A percentile compares a stretch with the other conserved stretches of the same genome.
phyloP scores from a whole-genome alignment of 306 rosid species.

The Leucaena leucocephala region DNA sequence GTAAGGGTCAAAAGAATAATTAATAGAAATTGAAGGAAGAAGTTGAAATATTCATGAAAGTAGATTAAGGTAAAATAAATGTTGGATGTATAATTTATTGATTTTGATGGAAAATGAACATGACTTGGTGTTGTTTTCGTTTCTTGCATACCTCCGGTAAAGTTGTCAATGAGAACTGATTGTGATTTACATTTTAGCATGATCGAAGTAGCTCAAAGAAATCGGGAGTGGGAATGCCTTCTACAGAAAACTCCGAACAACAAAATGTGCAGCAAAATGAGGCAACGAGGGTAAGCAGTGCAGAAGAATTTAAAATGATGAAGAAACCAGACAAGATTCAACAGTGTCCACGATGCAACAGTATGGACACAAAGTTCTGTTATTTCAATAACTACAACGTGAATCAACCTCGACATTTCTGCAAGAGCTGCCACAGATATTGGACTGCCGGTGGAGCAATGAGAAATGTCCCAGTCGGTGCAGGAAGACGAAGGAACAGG shows the following conservation, averaged over 20 bases:
- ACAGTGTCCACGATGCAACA: constrained; percentile 80
- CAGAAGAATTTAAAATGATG: constrained; percentile 51
- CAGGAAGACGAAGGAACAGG: constrained; percentile 76
- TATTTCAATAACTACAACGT: constrained; percentile 86
- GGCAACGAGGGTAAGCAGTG: constrained; percentile 23
- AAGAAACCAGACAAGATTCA: constrained; percentile 78
- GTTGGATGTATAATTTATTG: not conserved
- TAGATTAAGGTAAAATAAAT: not conserved
- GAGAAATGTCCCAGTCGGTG: constrained; percentile 79
- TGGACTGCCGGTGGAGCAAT: constrained; percentile 86
- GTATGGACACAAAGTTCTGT: constrained; percentile 76
- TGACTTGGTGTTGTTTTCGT: not conserved
- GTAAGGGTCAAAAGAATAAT: not conserved
- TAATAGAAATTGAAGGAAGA: not conserved
- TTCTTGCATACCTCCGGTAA: constrained; percentile 12
- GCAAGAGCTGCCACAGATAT: constrained; percentile 78
- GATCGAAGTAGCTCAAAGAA: constrained; percentile 37
- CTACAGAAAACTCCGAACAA: constrained; percentile 37
- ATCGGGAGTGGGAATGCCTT: constrained; percentile 31
- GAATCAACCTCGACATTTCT: constrained; percentile 86
- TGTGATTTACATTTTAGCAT: constrained; percentile 45
- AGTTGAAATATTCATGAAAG: not conserved
- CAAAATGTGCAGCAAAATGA: constrained; percentile 23
- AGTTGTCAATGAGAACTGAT: constrained; percentile 5
- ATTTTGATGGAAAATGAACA: not conserved